Evolutionary conservation across 1,284 basidiomycete species (phyloP).

Genomic region (Cutaneotrichosporon sp.): DNA sequence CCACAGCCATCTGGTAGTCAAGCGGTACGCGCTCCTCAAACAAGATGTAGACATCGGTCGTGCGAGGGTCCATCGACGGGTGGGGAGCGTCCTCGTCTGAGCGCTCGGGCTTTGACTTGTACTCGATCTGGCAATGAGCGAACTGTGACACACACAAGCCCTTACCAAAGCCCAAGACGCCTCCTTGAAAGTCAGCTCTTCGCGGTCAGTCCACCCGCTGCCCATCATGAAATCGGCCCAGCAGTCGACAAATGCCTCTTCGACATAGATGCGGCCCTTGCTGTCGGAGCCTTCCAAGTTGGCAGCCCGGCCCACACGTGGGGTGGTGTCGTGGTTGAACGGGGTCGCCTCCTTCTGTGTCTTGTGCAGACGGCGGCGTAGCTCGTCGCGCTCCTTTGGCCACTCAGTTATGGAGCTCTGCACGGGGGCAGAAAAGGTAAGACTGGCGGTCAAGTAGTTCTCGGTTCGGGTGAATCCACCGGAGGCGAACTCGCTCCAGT

Average conservation of each 20-base stretch:
- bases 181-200: constrained; percentile 69
- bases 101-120: constrained; percentile 51
- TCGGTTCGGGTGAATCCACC: constrained; percentile 72
- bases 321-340: constrained; percentile 80
- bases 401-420: constrained; percentile 61
- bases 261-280: constrained; percentile 63
- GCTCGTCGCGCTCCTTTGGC: constrained; percentile 66
- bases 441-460: constrained; percentile 64
- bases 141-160: not conserved
- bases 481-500: constrained; percentile 77
- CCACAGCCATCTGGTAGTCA: constrained; percentile 73
- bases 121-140: constrained; percentile 61
- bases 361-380: constrained; percentile 73
- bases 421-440: constrained; percentile 72
- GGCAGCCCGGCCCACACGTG: constrained; percentile 53
- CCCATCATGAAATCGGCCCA: constrained; percentile 80
- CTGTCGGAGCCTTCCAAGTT: constrained; percentile 42
- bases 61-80: constrained; percentile 52
- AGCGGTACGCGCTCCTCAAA: constrained; percentile 83
- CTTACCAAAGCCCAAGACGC: constrained; percentile 79
- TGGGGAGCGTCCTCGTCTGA: constrained; percentile 10
- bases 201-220: constrained; percentile 69
- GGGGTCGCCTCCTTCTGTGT: constrained; percentile 69
- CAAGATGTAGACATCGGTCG: constrained; percentile 60
- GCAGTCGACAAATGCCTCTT: constrained; percentile 79